These are phyloP conservation scores for Colletotrichum lindemuthianum DNA, from an alignment of 2,329 filamentous ascomycete species.

Conservation along the genomic window DNA sequence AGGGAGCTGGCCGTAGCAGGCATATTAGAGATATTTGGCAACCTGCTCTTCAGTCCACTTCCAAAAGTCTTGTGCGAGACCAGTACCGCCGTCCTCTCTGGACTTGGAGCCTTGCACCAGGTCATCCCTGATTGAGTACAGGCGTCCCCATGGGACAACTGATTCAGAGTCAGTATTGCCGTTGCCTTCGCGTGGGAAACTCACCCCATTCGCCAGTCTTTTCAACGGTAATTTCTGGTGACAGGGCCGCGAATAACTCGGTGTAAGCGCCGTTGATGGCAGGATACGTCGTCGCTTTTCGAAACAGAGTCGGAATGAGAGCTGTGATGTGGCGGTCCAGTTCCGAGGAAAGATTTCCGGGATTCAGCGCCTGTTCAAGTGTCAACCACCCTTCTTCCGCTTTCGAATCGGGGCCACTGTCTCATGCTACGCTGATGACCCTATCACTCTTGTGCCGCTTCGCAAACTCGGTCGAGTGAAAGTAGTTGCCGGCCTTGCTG, in stretches of 20 bases:
- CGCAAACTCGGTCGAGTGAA: constrained; percentile 46
- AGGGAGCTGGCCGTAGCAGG: no score
- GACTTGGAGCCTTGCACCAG: constrained; percentile 43
- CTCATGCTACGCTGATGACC: constrained; percentile 37
- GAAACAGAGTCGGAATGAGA: constrained; percentile 25
- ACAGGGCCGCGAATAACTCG: constrained; percentile 57
- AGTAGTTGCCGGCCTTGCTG: constrained; percentile 46
- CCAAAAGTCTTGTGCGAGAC: constrained; percentile 51
- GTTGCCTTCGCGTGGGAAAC: not conserved
- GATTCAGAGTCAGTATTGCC: not conserved
- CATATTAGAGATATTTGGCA: constrained; percentile 27
- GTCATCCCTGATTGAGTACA: constrained; percentile 44
- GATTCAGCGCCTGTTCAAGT: constrained; percentile 45
- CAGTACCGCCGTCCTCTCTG: constrained; percentile 50
- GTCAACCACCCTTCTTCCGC: not conserved
- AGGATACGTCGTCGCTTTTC: constrained; percentile 40
- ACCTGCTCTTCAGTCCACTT: constrained; percentile 53
- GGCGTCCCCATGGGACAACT: constrained; percentile 52
- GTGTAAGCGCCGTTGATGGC: constrained; percentile 57
- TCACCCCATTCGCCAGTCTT: constrained; percentile 46
- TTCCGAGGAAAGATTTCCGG: constrained; percentile 51
- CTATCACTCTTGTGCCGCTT: constrained; percentile 39
- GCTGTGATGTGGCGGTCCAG: constrained; percentile 40
- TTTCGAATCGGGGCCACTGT: no score
- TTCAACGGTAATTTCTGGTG: constrained; percentile 53